Base-by-base conservation (phyloP, 2,329 filamentous ascomycete genomes). In the Dothidotthia symphoricarpi region DNA sequence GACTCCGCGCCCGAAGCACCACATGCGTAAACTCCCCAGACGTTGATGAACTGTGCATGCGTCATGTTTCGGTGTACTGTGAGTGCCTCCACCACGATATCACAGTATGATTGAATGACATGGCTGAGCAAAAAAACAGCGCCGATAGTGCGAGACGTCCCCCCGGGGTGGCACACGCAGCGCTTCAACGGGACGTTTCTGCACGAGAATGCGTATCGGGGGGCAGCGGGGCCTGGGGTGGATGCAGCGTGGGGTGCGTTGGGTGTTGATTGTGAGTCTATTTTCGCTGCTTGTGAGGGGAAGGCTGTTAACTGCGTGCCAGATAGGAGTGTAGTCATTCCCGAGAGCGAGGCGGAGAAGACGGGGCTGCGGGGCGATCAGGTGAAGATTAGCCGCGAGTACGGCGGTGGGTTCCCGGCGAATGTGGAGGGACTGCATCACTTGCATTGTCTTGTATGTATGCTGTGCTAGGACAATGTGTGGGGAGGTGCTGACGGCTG, bases 401-500 rank as follows among this genome's bases (percentile, higher is more conserved):
- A 82, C 48, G 80, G 80, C 0, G 77, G 78, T 16, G 79, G 79
- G 0, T 82, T 73, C 56, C 64, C 76, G 3, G 76, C 75, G n/a
- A 78, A 79, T 27, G 70, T 80, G 1, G 75, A 79, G 53, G 76
- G 75, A 6, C 62, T 78, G 58, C 75, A 79, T 50, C 76, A 79
- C 43, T 53, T 80, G 11, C 76, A 82, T 55, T 83, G 80, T 45
- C 51, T 83, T 53, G 76, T 77, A 61, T 43, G 49, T 24, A 31
- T 5, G 24, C 3, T 3, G 25, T 2, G 10, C 25, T 22, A 16
- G 16, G 17, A 14, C 5, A 14, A n/a, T 13, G 7, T 25, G 14
- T 12, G 3, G n/a, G 13, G 14, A 9, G 16, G 22, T 15, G 17
- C 13, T 61, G 41, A 61, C 40, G 24, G 19, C 5, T 5, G n/a